Percentiles rank a stretch among this genome's conserved stretches.
phyloP scores from a whole-genome alignment of 2,329 filamentous ascomycete species.

The Huntiella abstrusa region DNA sequence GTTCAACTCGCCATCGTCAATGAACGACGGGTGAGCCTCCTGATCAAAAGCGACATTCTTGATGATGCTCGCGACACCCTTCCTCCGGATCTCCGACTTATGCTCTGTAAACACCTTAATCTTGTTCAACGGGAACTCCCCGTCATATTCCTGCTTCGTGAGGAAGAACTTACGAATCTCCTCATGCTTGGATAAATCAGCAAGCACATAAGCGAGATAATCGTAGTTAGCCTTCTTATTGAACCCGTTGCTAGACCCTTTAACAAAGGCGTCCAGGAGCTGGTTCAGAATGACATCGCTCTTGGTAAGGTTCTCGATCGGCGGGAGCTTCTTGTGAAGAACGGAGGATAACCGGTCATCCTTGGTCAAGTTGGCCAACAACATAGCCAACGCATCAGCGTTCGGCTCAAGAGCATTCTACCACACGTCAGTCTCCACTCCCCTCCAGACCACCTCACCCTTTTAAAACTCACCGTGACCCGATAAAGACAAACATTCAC shows the following conservation, averaged over 20 bases:
- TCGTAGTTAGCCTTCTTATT: constrained; percentile 79
- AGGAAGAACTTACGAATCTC: constrained; percentile 61
- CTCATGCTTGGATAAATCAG: constrained; percentile 70
- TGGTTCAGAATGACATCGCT: constrained; percentile 69
- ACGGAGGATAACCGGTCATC: constrained; percentile 53
- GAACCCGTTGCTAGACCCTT: constrained; percentile 63
- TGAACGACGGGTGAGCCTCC: constrained; percentile 47
- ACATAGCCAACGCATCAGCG: constrained; percentile 73
- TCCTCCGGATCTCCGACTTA: constrained; percentile 59
- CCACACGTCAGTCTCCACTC: neutral
- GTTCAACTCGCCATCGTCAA: constrained; percentile 55
- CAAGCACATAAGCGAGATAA: constrained; percentile 86
- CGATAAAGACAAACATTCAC: constrained; percentile 53
- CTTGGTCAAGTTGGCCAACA: constrained; percentile 82
- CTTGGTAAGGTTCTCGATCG: constrained; percentile 51
- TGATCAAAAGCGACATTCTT: constrained; percentile 86
- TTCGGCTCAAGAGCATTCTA: constrained; percentile 58
- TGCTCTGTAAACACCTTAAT: constrained; percentile 90
- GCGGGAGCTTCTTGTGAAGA: constrained; percentile 44
- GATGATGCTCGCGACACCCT: constrained; percentile 89
- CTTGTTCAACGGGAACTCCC: constrained; percentile 76
- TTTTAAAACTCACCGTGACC: constrained; percentile 44
- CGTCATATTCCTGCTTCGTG: constrained; percentile 55
- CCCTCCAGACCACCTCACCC: too few species aligned
- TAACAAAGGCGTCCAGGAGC: constrained; percentile 88